Base-by-base conservation (phyloP, 1,139 yeast genomes). In the Saccharomyces hybrid region DNA sequence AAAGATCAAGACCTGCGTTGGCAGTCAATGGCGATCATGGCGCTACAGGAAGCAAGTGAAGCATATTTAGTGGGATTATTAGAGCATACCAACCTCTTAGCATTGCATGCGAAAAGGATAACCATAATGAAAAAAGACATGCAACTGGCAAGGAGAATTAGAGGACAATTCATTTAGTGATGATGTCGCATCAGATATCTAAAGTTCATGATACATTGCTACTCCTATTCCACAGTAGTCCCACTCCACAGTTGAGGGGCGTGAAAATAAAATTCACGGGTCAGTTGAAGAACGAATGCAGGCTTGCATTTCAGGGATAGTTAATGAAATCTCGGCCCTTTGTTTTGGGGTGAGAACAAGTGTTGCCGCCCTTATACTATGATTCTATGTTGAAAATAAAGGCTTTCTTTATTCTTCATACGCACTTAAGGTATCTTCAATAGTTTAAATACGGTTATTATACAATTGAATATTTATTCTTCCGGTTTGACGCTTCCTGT, bases 81-180 rank as follows among this genome's bases (percentile, higher is more conserved):
- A 60, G 97, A 91, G 68, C 97, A 91, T 68, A 90, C 97, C 7
- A 90, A 90, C 64, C 71, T 91, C 51, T 81, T 96, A 73, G 97
- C 97, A 4, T 77, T 89, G 38, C 98, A 91, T 70, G 97, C 97
- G 2, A 90, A 88, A 67, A 76, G 98, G 61, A 96, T 91, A 23
- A 91, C 98, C 0, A 88, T 91, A 28, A 89, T 89, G 96, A 91
- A 88, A 65, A 88, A 87, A 69, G 98, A 91, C 68, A 85, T 91
- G 61, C 96, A 89, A 65, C 75, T 91, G 62, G 98, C 97, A 1
- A 78, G 97, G 68, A 77, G 97, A 66, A 83, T 91, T 52, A 78
- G 97, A 61, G 97, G 97, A 8, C 71, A 67, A 52, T 68, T 67
- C 44, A 62, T 62, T 16, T 60, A 41, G 34, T 31, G 14, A 31